These are phyloP conservation scores for Hibiscus tridactylites DNA, from an alignment of 345 rosid genomes.

Conservation along the genomic window DNA sequence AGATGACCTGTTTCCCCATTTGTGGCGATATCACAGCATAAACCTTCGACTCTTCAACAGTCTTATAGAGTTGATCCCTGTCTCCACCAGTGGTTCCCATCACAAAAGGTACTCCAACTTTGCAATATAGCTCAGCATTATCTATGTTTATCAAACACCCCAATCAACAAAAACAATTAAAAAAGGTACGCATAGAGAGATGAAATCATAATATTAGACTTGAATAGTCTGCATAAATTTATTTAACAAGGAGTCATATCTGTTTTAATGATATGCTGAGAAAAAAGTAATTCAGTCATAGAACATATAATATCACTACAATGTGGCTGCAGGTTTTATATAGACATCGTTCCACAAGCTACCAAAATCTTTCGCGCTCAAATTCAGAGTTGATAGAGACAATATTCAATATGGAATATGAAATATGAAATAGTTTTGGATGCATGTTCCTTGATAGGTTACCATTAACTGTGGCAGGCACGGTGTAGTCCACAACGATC, in stretches of 20 bases:
- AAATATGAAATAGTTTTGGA: neutral
- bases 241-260: neutral
- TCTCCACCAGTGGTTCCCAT: slow-evolving; percentile 99
- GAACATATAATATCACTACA: no score
- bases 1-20: slow-evolving; percentile 89
- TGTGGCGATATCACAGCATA: slow-evolving; percentile 97
- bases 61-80: slow-evolving; percentile 49
- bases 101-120: slow-evolving; percentile 93
- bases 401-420: neutral
- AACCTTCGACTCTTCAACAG: slow-evolving; percentile 54
- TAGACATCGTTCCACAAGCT: neutral
- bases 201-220: neutral
- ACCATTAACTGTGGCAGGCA: slow-evolving; percentile 88
- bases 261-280: neutral
- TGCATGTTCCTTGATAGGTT: neutral
- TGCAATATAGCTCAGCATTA: slow-evolving; percentile 74
- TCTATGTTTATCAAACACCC: slow-evolving; percentile 29
- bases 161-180: neutral
- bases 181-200: neutral
- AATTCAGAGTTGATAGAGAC: neutral
- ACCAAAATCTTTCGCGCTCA: neutral
- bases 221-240: neutral
- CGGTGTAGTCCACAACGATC: slow-evolving; percentile 77
- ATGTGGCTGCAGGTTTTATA: neutral
- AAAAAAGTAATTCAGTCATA: slow-evolving; percentile 5